Percentiles rank a stretch among this genome's conserved stretches.
Evolutionary conservation across 2,329 filamentous ascomycete genomes (phyloP).

Genomic region (Colletotrichum cordylinicola): DNA sequence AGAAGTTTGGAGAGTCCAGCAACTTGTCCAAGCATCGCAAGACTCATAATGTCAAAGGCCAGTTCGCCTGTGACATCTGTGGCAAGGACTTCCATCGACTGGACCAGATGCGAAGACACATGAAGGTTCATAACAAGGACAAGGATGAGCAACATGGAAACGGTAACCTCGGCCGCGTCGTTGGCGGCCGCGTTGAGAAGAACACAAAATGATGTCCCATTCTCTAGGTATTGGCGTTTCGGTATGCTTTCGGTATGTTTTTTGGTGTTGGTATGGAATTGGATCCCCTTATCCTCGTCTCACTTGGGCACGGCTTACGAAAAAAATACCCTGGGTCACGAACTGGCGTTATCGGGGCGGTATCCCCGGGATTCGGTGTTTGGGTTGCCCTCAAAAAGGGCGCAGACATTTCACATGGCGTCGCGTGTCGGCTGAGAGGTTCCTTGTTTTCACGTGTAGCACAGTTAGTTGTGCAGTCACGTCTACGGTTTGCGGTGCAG

Average conservation of each 20-base stretch:
- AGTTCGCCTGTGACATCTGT: slow-evolving; percentile 59
- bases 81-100: slow-evolving; percentile 63
- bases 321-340: neutral
- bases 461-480: neutral
- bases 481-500: neutral
- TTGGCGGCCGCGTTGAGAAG: neutral
- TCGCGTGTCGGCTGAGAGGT: neutral
- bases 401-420: neutral
- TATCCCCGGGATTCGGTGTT: neutral
- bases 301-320: neutral
- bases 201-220: neutral
- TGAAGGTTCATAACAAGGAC: slow-evolving; percentile 35
- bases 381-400: neutral
- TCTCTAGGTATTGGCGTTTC: neutral
- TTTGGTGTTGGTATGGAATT: neutral
- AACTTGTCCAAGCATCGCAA: slow-evolving; percentile 71
- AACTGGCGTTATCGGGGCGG: neutral
- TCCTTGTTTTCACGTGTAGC: neutral
- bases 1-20: slow-evolving; percentile 68
- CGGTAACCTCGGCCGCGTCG: neutral
- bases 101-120: slow-evolving; percentile 66
- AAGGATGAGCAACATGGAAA: neutral
- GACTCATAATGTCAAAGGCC: slow-evolving; percentile 61
- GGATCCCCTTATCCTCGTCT: neutral
- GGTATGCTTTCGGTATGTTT: neutral